Evolutionary conservation across 306 rosid species (phyloP).

Genomic region (Alnus glutinosa): DNA sequence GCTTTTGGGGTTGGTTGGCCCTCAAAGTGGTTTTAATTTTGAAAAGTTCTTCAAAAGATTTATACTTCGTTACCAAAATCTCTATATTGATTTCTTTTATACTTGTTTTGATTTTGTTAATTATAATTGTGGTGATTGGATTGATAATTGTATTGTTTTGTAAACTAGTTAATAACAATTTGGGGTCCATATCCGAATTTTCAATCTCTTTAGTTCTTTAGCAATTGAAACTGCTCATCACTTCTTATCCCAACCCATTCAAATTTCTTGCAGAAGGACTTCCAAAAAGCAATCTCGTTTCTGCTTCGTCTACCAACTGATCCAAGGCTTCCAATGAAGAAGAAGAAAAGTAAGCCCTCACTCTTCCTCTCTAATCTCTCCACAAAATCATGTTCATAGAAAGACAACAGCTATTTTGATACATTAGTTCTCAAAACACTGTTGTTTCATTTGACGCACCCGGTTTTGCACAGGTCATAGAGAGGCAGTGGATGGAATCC

Average conservation of each 20-base stretch:
- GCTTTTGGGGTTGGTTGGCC: too few relatives aligned
- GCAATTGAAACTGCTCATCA: background rate
- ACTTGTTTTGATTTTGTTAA: too few relatives aligned
- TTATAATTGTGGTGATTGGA: too few relatives aligned
- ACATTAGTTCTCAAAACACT: background rate
- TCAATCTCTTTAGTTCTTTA: background rate
- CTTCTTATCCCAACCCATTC: background rate
- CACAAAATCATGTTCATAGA: background rate
- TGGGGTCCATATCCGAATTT: too few relatives aligned
- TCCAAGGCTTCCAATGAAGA: background rate
- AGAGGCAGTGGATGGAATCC: slow-evolving; percentile 52
- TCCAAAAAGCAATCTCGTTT: background rate
- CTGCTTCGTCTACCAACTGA: background rate
- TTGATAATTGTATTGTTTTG: too few relatives aligned
- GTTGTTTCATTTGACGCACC: background rate
- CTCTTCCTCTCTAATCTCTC: background rate
- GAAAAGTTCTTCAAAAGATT: too few relatives aligned
- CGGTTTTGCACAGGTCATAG: slow-evolving; percentile 30
- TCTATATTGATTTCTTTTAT: too few relatives aligned
- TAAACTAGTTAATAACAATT: too few relatives aligned
- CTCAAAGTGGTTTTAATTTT: too few relatives aligned
- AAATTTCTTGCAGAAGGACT: background rate
- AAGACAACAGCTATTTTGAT: too few relatives aligned
- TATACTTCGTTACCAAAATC: too few relatives aligned
- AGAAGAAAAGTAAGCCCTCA: background rate